These are phyloP conservation scores for Avicennia marina DNA, from an alignment of 257 asterid species.

Conservation along the genomic window DNA sequence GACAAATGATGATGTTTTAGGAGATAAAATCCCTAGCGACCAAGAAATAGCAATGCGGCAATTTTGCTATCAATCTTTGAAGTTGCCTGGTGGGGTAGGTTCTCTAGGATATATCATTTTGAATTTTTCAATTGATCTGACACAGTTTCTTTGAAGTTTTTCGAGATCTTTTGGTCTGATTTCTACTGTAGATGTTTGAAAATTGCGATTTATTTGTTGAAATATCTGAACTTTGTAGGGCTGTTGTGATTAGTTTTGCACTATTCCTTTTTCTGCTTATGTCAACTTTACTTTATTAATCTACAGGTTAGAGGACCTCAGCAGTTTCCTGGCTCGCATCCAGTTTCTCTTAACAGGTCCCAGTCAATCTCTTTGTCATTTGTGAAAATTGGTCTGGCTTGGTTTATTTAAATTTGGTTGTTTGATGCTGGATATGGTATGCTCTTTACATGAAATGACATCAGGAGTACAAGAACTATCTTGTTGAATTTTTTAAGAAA, in stretches of 20 bases:
- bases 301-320: slow-evolving; percentile 61
- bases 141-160: not conserved
- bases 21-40: slow-evolving; percentile 75
- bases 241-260: slow-evolving; percentile 1
- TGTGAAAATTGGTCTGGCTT: no score
- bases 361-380: no score
- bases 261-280: slow-evolving; percentile 17
- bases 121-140: slow-evolving; percentile 9
- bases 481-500: no score
- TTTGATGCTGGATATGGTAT: no score
- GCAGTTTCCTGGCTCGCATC: slow-evolving; percentile 96
- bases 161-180: not conserved
- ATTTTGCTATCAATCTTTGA: slow-evolving; percentile 74
- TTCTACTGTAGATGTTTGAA: not conserved
- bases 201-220: not conserved
- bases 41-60: slow-evolving; percentile 69
- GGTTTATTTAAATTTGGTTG: no score
- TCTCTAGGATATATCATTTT: slow-evolving; percentile 10
- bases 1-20: slow-evolving; percentile 87
- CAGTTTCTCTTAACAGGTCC: slow-evolving; percentile 95
- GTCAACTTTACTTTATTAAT: slow-evolving; percentile 14
- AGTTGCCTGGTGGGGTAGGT: slow-evolving; percentile 69
- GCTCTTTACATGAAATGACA: no score
- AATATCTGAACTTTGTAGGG: not conserved
- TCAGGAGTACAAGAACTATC: no score